Evolutionary conservation across 2,329 filamentous ascomycete species (phyloP).

Genomic region (Ceratocystis variospora): DNA sequence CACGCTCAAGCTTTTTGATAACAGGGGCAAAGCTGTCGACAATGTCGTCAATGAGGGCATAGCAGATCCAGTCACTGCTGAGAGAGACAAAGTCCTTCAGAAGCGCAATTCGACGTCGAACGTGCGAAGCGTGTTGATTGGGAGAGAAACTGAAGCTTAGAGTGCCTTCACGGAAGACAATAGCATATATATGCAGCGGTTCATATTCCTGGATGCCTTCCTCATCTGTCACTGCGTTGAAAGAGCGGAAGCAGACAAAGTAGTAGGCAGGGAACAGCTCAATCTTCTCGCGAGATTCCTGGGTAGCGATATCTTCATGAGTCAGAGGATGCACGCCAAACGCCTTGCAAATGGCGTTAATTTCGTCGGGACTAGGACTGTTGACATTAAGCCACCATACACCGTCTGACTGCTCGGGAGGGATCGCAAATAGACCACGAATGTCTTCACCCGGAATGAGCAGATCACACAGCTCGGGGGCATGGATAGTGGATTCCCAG

Average conservation of each 20-base stretch:
- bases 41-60: slow-evolving; percentile 95
- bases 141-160: slow-evolving; percentile 86
- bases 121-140: slow-evolving; percentile 75
- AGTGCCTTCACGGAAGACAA: slow-evolving; percentile 91
- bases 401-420: slow-evolving; percentile 52
- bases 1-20: slow-evolving; percentile 71
- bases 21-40: slow-evolving; percentile 89
- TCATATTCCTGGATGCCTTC: slow-evolving; percentile 73
- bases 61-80: slow-evolving; percentile 97
- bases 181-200: slow-evolving; percentile 89
- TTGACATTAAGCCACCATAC: slow-evolving; percentile 99
- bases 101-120: slow-evolving; percentile 80
- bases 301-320: slow-evolving; percentile 87
- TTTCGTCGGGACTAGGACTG: slow-evolving; percentile 77
- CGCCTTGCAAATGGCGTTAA: slow-evolving; percentile 76
- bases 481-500: slow-evolving; percentile 84
- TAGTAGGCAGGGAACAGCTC: slow-evolving; percentile 97
- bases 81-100: slow-evolving; percentile 90
- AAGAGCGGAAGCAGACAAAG: slow-evolving; percentile 93
- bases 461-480: slow-evolving; percentile 73
- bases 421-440: slow-evolving; percentile 65
- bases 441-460: slow-evolving; percentile 82
- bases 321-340: slow-evolving; percentile 94
- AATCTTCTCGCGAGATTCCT: slow-evolving; percentile 95
- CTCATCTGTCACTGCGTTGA: slow-evolving; percentile 65